Percentiles rank a stretch among this genome's conserved stretches.
phyloP scores from a whole-genome alignment of 1,284 basidiomycete species.

The Cryptococcus sp. region DNA sequence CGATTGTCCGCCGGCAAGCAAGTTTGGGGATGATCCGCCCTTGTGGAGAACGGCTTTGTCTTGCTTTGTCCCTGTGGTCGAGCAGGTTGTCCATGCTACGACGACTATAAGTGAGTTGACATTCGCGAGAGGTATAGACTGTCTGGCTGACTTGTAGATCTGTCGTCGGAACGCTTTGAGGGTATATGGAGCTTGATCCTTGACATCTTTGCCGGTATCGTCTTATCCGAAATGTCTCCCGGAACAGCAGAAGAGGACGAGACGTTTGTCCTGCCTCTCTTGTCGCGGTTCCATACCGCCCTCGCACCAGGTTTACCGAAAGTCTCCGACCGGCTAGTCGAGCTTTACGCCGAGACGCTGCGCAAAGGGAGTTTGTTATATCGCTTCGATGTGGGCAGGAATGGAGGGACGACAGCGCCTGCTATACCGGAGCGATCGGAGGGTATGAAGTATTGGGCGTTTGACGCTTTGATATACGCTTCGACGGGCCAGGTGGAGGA shows the following conservation, averaged over 20 bases:
- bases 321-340: conserved; percentile 68
- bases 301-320: conserved; percentile 65
- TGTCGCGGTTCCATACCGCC: conserved; percentile 69
- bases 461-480: conserved; percentile 69
- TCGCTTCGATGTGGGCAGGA: conserved; percentile 24
- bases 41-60: conserved; percentile 70
- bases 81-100: conserved; percentile 14
- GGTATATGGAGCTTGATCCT: conserved; percentile 81
- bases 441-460: conserved; percentile 87
- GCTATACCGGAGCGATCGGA: conserved; percentile 60
- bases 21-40: conserved; percentile 74
- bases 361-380: conserved; percentile 71
- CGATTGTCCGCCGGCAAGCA: conserved; percentile 80
- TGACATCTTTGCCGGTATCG: conserved; percentile 71
- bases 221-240: conserved; percentile 65
- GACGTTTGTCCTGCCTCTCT: conserved; percentile 76
- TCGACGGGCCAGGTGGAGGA: neutral
- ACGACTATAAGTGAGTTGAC: conserved; percentile 11
- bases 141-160: conserved; percentile 45
- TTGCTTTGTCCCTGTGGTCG: conserved; percentile 20
- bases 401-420: conserved; percentile 31
- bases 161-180: conserved; percentile 60
- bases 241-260: conserved; percentile 68
- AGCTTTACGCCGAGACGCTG: conserved; percentile 64
- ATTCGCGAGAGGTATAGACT: neutral